phyloP scores from a whole-genome alignment of 805 yeast genomes.

The Candida pseudoglaebosa region DNA sequence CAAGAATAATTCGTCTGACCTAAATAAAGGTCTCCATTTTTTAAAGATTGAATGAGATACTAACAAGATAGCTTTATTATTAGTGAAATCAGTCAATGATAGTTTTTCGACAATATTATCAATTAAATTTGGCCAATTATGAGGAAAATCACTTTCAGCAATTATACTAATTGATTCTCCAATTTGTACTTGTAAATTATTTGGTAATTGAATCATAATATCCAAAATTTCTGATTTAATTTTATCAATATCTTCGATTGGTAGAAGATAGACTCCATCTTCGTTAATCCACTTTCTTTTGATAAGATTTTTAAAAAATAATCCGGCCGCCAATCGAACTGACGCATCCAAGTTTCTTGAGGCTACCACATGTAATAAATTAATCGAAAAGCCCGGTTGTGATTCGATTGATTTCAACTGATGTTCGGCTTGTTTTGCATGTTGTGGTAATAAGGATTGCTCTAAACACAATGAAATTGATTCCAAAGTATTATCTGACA shows the following conservation, averaged over 20 bases:
- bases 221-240: constrained; percentile 76
- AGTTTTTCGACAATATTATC: constrained; percentile 70
- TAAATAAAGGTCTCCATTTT: constrained; percentile 92
- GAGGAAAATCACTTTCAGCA: constrained; percentile 96
- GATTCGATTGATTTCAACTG: constrained; percentile 59
- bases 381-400: constrained; percentile 70
- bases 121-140: constrained; percentile 74
- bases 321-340: constrained; percentile 80
- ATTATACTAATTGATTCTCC: constrained; percentile 91
- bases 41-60: constrained; percentile 96
- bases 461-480: constrained; percentile 52
- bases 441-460: constrained; percentile 60
- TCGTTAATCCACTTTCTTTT: constrained; percentile 88
- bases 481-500: constrained; percentile 40
- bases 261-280: constrained; percentile 71
- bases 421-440: constrained; percentile 65
- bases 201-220: constrained; percentile 82
- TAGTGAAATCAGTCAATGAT: constrained; percentile 59
- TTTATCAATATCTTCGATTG: constrained; percentile 55
- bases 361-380: constrained; percentile 74
- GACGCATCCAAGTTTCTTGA: constrained; percentile 48
- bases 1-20: constrained; percentile 82
- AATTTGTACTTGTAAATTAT: constrained; percentile 79
- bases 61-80: constrained; percentile 78
- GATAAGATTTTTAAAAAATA: constrained; percentile 85